Base-by-base conservation (phyloP, 352 stramenopile genomes). In the Globisporangium perplexum region DNA sequence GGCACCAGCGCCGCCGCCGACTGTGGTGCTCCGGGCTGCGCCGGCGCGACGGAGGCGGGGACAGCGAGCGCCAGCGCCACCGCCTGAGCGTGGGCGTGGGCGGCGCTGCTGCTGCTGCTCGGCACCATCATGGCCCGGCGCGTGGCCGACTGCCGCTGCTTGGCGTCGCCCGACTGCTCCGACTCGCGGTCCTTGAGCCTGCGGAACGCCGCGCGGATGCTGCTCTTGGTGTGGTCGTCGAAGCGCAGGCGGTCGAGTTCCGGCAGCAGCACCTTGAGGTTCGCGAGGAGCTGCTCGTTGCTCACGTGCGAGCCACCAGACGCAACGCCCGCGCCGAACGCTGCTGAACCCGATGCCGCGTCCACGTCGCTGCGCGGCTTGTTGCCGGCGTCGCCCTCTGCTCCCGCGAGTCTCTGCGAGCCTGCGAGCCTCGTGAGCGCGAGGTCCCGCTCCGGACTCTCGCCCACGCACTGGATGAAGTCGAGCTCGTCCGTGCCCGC, bases 171-270 rank as follows among this genome's bases (percentile, higher is more conserved):
- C 24, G 41, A 33, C 12, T 50, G 46, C 47, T 60, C 38, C 5
- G 39, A 38, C 26, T 56, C 48, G 0, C 51, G 50, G 20, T 82
- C 69, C 46, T 77, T 83, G 5, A 83, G 62, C 41, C 69, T 69
- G 7, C 72, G 72, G 55, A 79, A 83, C 31, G 67, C 74, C 5
- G 53, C 35, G n/a, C 72, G 72, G 51, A 83, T 83, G 42, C 72
- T 82, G 47, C 72, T 79, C 62, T 82, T 82, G 23, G 72, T 73
- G 57, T 77, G 72, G 36, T 82, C 72, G 31, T 82, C 72, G 44
- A 82, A 82, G 20, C 72, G 67, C 31, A 82, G 59, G 55, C 72
- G 69, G 53, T 82, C 72, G 38, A 82, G 56, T 45, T 82, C 72
- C 4, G 69, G 72, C 18, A 82, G 69, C 48, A 82, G 47, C 51